Evolutionary conservation across 1,284 basidiomycete species (phyloP), one percentile per base, ranked within the genome.

Genomic region (Agaricales sp.): DNA sequence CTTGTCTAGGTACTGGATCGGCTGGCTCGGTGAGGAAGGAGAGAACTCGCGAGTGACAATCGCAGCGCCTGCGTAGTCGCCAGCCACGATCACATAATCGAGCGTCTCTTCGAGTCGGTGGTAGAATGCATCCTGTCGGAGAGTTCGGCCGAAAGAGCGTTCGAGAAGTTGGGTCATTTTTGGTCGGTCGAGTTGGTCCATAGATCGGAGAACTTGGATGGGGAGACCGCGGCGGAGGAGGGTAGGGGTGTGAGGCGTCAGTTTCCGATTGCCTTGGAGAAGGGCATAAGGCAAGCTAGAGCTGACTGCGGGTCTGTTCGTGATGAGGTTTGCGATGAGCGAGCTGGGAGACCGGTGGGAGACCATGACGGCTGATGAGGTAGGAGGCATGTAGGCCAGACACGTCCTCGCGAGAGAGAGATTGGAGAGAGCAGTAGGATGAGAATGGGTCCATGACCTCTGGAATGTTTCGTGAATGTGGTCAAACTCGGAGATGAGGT

Each of bases 251-350:
- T 96, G 84, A 2, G 80, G 77, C 0, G 91, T 91, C 51, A 97
- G 79, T 56, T 86, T 82, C 47, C 87, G 78, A 60, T 91, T 87
- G 16, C 82, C 81, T 54, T 90, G 85, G 23, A 99, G 75, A 6
- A 98, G 75, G 2, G 93, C 89, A 58, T 97, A 92, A 25, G 95
- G 93, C 21, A 99, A 74, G 52, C 90, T 93, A 1, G 95, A 96
- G 56, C 90, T 94, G 57, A 97, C 83, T 1, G 93, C 93, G 1
- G 96, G 96, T 63, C 95, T 96, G 68, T 99, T 99, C 45, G 96
- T 99, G 62, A 99, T 95, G 41, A 99, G 76, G 65, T 99, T 98
- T 43, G 82, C 95, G 58, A 99, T 98, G 53, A 99, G 80, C 2
- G 90, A 91, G 51, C 89, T 91, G 0, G 94, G 92, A 1, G 93